phyloP scores from a whole-genome alignment of 129 eudicot genomes.

The Ambrosia artemisiifolia region DNA sequence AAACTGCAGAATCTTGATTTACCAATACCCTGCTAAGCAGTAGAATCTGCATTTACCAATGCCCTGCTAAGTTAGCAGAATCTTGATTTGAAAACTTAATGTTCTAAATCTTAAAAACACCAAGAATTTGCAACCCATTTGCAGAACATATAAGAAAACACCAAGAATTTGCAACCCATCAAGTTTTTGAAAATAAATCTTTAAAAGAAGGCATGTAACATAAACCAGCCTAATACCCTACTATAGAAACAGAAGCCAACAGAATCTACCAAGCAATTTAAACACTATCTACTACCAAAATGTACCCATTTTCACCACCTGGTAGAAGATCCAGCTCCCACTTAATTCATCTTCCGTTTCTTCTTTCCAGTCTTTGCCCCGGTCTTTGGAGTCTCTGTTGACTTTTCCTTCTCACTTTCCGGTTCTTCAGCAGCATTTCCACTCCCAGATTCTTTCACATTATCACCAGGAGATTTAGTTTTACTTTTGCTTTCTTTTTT shows the following conservation, averaged over 20 bases:
- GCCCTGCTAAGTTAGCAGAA: background rate
- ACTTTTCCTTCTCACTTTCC: conserved; percentile 17
- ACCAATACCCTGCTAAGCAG: too few species aligned
- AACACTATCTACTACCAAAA: conserved; percentile 9
- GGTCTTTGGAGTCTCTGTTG: conserved; percentile 5
- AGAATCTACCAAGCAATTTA: conserved; percentile 5
- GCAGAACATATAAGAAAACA: background rate
- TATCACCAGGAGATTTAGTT: conserved; percentile 1
- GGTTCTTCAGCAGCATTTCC: conserved; percentile 22
- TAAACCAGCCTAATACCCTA: conserved; percentile 2
- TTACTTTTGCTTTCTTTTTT: background rate
- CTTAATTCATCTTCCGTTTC: conserved; percentile 6
- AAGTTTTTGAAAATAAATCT: background rate
- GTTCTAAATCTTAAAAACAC: too few species aligned
- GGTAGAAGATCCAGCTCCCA: conserved; percentile 3
- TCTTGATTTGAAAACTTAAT: background rate
- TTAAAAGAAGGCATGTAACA: background rate
- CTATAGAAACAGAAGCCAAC: background rate
- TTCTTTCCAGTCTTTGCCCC: conserved; percentile 13
- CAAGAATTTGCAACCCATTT: background rate
- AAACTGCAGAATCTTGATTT: too few species aligned
- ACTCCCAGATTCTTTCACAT: conserved; percentile 12
- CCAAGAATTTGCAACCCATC: conserved; percentile 1
- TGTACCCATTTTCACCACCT: conserved; percentile 1
- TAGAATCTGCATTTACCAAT: background rate